A percentile compares a stretch with the other conserved stretches of the same genome.
Evolutionary conservation across 2,329 filamentous ascomycete species (phyloP).

Genomic region (Hansfordia pulvinata): DNA sequence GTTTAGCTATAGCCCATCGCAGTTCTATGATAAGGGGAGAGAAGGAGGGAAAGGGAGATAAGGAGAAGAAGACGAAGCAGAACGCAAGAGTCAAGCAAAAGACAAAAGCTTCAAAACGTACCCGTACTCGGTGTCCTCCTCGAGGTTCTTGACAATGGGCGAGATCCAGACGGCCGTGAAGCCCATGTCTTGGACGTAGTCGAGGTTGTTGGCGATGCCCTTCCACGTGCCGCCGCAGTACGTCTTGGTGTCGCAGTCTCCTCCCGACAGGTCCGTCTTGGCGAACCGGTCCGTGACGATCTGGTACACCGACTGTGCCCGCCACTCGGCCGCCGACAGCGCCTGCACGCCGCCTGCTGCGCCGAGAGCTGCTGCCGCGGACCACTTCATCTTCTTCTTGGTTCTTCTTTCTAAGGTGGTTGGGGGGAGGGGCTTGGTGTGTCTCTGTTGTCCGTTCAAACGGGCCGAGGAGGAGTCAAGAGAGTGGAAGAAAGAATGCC

Average conservation of each 20-base stretch:
- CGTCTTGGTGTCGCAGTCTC: constrained; percentile 11
- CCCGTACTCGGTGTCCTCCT: constrained; percentile 24
- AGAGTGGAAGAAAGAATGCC: too few relatives aligned
- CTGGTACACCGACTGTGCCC: constrained; percentile 29
- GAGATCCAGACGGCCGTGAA: constrained; percentile 31
- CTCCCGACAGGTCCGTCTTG: constrained; percentile 20
- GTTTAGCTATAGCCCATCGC: background rate
- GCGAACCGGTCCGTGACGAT: constrained; percentile 29
- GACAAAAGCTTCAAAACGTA: constrained; percentile 5
- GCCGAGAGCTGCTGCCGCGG: constrained; percentile 5
- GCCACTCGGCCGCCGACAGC: constrained; percentile 19
- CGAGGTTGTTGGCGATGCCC: constrained; percentile 31
- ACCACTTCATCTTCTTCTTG: constrained; percentile 8
- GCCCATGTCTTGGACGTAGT: constrained; percentile 34
- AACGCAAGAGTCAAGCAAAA: background rate
- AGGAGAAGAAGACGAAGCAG: background rate
- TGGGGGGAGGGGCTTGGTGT: too few relatives aligned
- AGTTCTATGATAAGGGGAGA: too few relatives aligned
- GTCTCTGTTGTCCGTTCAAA: too few relatives aligned
- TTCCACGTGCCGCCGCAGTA: constrained; percentile 38
- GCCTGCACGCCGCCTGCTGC: constrained; percentile 7
- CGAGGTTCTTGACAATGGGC: constrained; percentile 25
- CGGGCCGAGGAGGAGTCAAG: too few relatives aligned
- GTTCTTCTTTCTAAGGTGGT: too few relatives aligned
- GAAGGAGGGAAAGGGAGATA: background rate